A percentile compares a stretch with the other conserved stretches of the same genome.
Evolutionary conservation across 192 early-diverging fungal genomes (phyloP).

Genomic region (Coemansia sp.): DNA sequence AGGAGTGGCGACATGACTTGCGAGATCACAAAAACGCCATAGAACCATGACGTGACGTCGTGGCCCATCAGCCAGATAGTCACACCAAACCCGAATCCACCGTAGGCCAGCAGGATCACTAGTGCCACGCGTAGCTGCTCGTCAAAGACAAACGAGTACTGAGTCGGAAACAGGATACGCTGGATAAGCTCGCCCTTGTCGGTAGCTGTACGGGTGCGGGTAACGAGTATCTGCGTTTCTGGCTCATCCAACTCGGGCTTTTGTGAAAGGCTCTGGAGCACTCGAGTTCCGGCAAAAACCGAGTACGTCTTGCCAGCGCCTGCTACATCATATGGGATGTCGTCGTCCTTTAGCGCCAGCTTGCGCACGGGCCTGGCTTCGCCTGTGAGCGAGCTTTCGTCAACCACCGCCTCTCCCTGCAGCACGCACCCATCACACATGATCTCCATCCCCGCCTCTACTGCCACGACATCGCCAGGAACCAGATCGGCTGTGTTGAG

Average conservation of each 20-base stretch:
- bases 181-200: conserved; percentile 58
- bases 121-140: conserved; percentile 64
- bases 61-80: conserved; percentile 61
- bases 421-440: conserved; percentile 71
- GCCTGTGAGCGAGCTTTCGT: conserved; percentile 74
- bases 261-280: conserved; percentile 55
- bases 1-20: conserved; percentile 59
- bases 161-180: conserved; percentile 59
- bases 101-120: conserved; percentile 53
- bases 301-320: conserved; percentile 57
- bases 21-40: conserved; percentile 59
- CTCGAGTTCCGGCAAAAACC: conserved; percentile 66
- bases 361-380: conserved; percentile 82
- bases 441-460: conserved; percentile 49
- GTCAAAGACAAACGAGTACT: conserved; percentile 60
- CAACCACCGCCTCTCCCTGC: conserved; percentile 66
- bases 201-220: conserved; percentile 61
- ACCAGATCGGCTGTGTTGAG: conserved; percentile 59
- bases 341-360: conserved; percentile 62
- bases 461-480: conserved; percentile 66
- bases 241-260: conserved; percentile 8
- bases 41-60: conserved; percentile 59
- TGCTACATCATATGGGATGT: conserved; percentile 31
- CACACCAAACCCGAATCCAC: conserved; percentile 50
- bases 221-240: conserved; percentile 61